Evolutionary conservation across 345 rosid species (phyloP), one percentile per base, ranked within the genome.

Genomic region (Acer campestre): DNA sequence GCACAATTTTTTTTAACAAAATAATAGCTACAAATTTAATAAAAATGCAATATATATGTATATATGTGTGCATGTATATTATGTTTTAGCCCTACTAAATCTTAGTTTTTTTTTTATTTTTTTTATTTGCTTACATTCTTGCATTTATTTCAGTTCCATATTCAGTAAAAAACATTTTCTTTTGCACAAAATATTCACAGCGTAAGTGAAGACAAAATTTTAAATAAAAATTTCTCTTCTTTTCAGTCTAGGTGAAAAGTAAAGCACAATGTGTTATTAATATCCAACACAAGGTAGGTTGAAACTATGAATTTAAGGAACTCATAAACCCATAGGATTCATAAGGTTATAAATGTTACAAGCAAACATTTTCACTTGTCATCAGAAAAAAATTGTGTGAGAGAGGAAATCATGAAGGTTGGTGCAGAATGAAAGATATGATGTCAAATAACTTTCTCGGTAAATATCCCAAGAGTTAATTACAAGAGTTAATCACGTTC

Each of bases 261-360:
- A 73, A 10, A 61, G 49, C 65, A 18, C 7, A 12, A 10, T 38
- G 8, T 29, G 16, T 56, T 56, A 35, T 46, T 10, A 51, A 51
- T 70, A 31, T 13, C 8, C 12, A 20, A 58, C 6, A 71, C 2
- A 71, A 38, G 14, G 58, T 10, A 71, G n/a, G 20, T 51, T 44
- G 56, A n/a, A 48, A 71, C 17, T 11, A 13, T 16, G 22, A 31
- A 31, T 29, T 46, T 35, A 48, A 13, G 11, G 8, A 35, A 20
- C 66, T 71, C 20, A 1, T 18, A 31, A 31, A 71, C 14, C 66
- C 38, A 2, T 9, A 48, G 12, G 22, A 4, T 63, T 58, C 35
- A 58, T 23, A 11, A 71, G 22, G 53, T 38, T 56, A 72, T 29
- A 38, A 72, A 38, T 58, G 53, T 31, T 55, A 49, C 51, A 70